phyloP scores from a whole-genome alignment of 139 green algal genomes.

The Zygnema circumcarinatum region DNA sequence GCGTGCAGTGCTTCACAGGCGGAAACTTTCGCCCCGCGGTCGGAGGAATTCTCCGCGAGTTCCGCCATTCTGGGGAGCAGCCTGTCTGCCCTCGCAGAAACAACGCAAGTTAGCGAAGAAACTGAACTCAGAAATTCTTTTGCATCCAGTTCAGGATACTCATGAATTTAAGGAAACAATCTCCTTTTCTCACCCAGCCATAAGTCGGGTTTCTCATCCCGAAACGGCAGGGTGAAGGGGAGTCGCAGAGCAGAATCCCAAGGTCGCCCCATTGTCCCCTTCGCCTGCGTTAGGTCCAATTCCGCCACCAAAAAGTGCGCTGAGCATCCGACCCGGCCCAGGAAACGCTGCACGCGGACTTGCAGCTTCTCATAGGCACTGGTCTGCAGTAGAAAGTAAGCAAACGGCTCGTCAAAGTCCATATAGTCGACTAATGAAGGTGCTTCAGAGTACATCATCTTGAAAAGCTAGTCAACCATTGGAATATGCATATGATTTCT shows the following conservation, averaged over 20 bases:
- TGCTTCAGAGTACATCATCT: slow-evolving; percentile 5
- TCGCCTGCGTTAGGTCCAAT: slow-evolving; percentile 16
- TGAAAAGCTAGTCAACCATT: neutral
- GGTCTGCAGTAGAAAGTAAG: no score
- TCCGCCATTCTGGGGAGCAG: slow-evolving; percentile 26
- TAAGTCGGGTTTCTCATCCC: slow-evolving; percentile 35
- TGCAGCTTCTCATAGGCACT: slow-evolving; percentile 9
- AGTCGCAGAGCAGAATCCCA: slow-evolving; percentile 7
- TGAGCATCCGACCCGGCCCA: slow-evolving; percentile 4
- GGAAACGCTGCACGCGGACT: slow-evolving; percentile 24
- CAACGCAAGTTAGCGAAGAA: no score
- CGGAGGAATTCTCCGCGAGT: neutral
- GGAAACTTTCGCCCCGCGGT: slow-evolving; percentile 17
- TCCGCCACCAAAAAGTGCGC: slow-evolving; percentile 21
- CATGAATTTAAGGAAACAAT: neutral
- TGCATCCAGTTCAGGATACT: no score
- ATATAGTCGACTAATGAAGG: neutral
- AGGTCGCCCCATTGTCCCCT: neutral
- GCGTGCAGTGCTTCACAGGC: slow-evolving; percentile 26
- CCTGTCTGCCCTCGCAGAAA: neutral
- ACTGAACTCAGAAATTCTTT: no score
- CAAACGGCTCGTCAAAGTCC: neutral
- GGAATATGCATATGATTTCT: neutral
- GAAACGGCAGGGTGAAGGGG: slow-evolving; percentile 30
- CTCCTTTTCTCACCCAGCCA: slow-evolving; percentile 23